Conservation (phyloP, 164 flowering plant species). For the Platanus orientalis region DNA sequence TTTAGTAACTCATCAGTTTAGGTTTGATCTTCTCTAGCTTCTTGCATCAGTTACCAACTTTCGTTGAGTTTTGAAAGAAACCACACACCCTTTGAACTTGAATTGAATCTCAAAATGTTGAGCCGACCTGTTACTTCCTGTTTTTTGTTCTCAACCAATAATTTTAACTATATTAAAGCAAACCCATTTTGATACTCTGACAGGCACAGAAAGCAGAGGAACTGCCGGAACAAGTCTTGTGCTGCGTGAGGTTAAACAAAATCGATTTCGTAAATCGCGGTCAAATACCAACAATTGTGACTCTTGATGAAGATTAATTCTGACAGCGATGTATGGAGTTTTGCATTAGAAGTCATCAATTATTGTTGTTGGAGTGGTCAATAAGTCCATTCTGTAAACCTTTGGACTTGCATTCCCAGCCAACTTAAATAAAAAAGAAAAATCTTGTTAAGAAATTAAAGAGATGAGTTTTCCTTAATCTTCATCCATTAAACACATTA, state of each 20-base stretch:
- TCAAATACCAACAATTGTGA: conserved; percentile 69
- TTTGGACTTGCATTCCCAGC: not conserved
- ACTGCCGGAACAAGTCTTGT: conserved; percentile 78
- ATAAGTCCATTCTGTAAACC: conserved; percentile 1
- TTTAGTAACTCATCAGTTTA: too few species aligned
- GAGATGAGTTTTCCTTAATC: too few species aligned
- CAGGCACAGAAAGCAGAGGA: conserved; percentile 96
- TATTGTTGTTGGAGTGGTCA: not conserved
- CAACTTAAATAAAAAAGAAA: not conserved
- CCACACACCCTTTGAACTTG: too few species aligned
- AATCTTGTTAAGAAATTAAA: not conserved
- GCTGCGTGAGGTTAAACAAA: conserved; percentile 77
- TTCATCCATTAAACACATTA: too few species aligned
- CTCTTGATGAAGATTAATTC: conserved; percentile 29
- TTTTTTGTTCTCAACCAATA: not conserved
- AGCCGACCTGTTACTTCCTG: too few species aligned
- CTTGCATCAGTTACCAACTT: not conserved
- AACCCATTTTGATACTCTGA: conserved; percentile 3
- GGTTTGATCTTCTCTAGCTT: not conserved
- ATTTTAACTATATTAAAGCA: not conserved
- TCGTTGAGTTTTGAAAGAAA: not conserved
- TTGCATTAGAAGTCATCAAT: not conserved
- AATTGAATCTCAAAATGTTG: too few species aligned
- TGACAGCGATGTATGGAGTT: not conserved
- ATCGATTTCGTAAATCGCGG: conserved; percentile 76